Conservation (phyloP, 2,329 filamentous ascomycete genomes). For the Phialophora tarda region DNA sequence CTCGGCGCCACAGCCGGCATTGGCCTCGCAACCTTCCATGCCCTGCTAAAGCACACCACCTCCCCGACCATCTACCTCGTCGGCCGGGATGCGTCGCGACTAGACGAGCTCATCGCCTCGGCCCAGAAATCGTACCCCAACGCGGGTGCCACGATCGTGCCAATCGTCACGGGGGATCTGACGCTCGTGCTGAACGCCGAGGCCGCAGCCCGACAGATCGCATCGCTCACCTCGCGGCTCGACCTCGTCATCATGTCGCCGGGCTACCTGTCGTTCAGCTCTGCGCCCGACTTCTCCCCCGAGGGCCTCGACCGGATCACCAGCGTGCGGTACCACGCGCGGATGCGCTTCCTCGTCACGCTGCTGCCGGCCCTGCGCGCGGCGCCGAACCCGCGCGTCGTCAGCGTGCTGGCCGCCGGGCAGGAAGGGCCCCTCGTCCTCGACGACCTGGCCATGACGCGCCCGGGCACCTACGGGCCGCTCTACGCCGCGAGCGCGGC, state of each 20-base stretch:
- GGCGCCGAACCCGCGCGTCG: constrained; percentile 50
- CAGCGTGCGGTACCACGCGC: constrained; percentile 62
- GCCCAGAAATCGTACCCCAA: constrained; percentile 22
- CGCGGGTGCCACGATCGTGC: constrained; percentile 12
- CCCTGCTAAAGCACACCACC: constrained; percentile 29
- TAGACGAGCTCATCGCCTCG: constrained; percentile 11
- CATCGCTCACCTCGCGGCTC: constrained; percentile 4
- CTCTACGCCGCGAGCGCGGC: constrained; percentile 53
- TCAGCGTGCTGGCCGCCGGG: constrained; percentile 61
- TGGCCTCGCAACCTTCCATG: constrained; percentile 27
- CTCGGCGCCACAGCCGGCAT: constrained; percentile 32
- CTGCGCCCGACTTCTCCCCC: constrained; percentile 53
- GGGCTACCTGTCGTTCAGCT: constrained; percentile 26
- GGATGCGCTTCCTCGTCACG: constrained; percentile 62
- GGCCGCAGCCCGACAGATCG: constrained; percentile 17
- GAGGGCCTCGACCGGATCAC: constrained; percentile 63
- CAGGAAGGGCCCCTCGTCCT: constrained; percentile 58
- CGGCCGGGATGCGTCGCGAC: constrained; percentile 11
- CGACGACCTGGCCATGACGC: constrained; percentile 54
- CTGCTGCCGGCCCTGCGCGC: constrained; percentile 56
- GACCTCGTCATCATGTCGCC: constrained; percentile 33
- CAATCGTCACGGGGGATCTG: constrained; percentile 27
- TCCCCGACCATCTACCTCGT: constrained; percentile 32
- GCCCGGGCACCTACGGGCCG: constrained; percentile 43
- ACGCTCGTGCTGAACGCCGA: constrained; percentile 27